Evolutionary conservation across 768 basidiomycete genomes (phyloP).

Genomic region (Agrocybe praecox): DNA sequence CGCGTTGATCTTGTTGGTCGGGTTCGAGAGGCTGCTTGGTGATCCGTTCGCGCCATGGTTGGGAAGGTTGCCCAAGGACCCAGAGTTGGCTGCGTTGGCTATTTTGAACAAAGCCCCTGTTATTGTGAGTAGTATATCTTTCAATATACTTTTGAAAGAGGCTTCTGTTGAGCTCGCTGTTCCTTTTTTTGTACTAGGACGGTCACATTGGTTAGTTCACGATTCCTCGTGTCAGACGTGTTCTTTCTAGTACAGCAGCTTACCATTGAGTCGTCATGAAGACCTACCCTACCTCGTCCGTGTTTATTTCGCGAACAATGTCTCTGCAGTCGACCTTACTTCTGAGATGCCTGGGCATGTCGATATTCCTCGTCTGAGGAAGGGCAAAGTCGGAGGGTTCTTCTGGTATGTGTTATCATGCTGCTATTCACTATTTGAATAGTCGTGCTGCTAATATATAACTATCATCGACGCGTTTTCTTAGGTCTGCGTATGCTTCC

Average conservation of each 20-base stretch:
- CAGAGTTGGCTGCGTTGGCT: conserved; percentile 54
- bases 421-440: background rate
- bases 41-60: conserved; percentile 43
- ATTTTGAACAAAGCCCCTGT: conserved; percentile 67
- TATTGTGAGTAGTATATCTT: conserved; percentile 74
- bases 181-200: conserved; percentile 53
- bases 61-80: conserved; percentile 58
- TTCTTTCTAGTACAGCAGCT: background rate
- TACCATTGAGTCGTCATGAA: conserved; percentile 23
- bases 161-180: background rate
- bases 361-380: conserved; percentile 81
- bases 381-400: conserved; percentile 88
- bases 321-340: conserved; percentile 70
- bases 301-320: conserved; percentile 67
- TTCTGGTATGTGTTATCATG: conserved; percentile 76
- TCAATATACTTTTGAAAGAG: too few relatives aligned
- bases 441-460: background rate
- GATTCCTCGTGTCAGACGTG: background rate
- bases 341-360: conserved; percentile 67
- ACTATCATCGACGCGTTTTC: conserved; percentile 3
- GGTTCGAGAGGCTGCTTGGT: conserved; percentile 45
- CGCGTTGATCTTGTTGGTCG: conserved; percentile 46
- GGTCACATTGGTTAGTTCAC: conserved; percentile 63
- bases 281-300: conserved; percentile 79
- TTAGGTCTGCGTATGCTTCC: conserved; percentile 75